These are phyloP conservation scores for Dactylellina drechsleri DNA, from an alignment of 2,329 filamentous ascomycete species.

Conservation along the genomic window DNA sequence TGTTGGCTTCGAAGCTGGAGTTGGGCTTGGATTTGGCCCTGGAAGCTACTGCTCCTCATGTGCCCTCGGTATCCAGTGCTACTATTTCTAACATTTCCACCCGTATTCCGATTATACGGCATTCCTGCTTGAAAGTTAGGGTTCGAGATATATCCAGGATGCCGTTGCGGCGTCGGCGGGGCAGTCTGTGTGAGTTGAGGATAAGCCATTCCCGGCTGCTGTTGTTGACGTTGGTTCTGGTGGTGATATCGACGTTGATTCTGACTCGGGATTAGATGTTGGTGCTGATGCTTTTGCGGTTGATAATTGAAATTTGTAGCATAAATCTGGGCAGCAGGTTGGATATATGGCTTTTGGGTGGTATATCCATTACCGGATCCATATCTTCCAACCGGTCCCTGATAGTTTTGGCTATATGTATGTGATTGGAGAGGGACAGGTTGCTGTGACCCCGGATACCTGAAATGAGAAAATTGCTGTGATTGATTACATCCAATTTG, in stretches of 20 bases:
- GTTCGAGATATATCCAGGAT: slow-evolving; percentile 21
- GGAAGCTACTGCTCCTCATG: slow-evolving; percentile 16
- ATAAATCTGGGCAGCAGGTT: slow-evolving; percentile 5
- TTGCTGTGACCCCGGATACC: slow-evolving; percentile 1
- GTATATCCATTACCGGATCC: slow-evolving; percentile 7
- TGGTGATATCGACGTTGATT: background rate
- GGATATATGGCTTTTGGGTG: background rate
- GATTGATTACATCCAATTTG: slow-evolving; percentile 5
- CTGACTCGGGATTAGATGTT: background rate
- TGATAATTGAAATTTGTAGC: slow-evolving; percentile 7
- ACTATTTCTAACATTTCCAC: slow-evolving; percentile 9
- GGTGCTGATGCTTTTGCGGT: background rate
- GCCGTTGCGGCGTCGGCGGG: slow-evolving; percentile 28
- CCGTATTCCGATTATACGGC: slow-evolving; percentile 1
- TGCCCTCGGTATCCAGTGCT: slow-evolving; percentile 17
- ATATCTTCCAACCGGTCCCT: slow-evolving; percentile 3
- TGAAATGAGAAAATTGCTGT: slow-evolving; percentile 3
- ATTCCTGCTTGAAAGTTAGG: background rate
- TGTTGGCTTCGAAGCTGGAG: slow-evolving; percentile 2
- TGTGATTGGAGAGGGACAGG: background rate
- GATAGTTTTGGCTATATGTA: slow-evolving; percentile 20
- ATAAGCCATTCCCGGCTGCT: slow-evolving; percentile 12
- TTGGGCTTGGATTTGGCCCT: slow-evolving; percentile 4
- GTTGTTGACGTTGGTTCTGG: slow-evolving; percentile 12
- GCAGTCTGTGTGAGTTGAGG: slow-evolving; percentile 21